Conservation (phyloP, 2,329 filamentous ascomycete species). For the Uncinocarpus reesii region DNA sequence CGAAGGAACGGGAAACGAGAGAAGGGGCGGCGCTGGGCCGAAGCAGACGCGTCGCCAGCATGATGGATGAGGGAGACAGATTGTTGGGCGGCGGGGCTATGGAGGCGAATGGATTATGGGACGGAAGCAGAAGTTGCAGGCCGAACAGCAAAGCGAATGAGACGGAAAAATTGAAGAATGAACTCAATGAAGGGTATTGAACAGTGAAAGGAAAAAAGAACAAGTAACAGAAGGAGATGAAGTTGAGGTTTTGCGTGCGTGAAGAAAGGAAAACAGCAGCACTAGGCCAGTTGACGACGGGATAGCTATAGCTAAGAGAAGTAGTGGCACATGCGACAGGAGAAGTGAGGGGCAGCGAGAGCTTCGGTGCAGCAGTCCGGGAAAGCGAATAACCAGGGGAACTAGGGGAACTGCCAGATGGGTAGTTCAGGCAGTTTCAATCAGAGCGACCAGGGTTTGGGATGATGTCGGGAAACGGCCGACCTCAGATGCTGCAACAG, state of each 20-base stretch:
- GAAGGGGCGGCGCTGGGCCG: conserved; percentile 38
- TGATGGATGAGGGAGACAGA: conserved; percentile 19
- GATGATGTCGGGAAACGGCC: background rate
- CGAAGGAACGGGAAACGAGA: conserved; percentile 49
- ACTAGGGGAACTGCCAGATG: conserved; percentile 4
- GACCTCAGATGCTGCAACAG: conserved; percentile 3
- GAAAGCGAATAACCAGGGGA: conserved; percentile 3
- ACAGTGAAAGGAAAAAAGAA: background rate
- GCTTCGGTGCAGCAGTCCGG: conserved; percentile 1
- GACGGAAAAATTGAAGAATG: background rate
- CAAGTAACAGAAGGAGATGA: background rate
- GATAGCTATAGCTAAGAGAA: background rate
- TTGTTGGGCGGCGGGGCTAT: background rate
- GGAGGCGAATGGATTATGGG: background rate
- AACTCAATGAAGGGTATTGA: conserved; percentile 5
- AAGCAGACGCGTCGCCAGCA: conserved; percentile 41
- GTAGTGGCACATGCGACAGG: conserved; percentile 5
- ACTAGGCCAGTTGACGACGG: conserved; percentile 1
- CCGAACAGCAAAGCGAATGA: background rate
- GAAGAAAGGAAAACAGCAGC: conserved; percentile 1
- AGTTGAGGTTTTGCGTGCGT: background rate
- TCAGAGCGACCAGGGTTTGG: background rate
- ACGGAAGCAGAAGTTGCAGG: background rate
- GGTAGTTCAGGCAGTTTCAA: conserved; percentile 13
- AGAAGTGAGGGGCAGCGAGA: conserved; percentile 6